These are phyloP conservation scores for Arthrinium phaeospermum DNA, from an alignment of 2,329 filamentous ascomycete genomes.

Conservation along the genomic window DNA sequence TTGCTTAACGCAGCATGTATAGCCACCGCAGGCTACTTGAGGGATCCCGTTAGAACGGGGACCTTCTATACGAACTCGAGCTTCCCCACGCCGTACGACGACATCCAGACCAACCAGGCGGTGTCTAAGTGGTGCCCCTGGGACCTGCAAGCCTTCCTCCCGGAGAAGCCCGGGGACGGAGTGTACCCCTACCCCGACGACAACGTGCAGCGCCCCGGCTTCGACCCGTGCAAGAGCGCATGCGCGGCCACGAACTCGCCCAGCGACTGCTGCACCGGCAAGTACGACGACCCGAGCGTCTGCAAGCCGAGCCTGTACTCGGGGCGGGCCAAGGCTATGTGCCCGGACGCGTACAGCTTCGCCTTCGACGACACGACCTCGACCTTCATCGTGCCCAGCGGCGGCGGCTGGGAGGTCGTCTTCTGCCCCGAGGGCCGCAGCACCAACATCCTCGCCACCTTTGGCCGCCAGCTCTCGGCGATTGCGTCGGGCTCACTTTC, in stretches of 20 bases:
- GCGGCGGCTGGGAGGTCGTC: slow-evolving; percentile 78
- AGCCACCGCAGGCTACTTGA: slow-evolving; percentile 68
- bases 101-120: slow-evolving; percentile 58
- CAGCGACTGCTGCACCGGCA: slow-evolving; percentile 77
- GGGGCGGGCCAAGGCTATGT: slow-evolving; percentile 72
- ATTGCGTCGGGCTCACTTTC: slow-evolving; percentile 51
- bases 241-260: slow-evolving; percentile 72
- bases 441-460: slow-evolving; percentile 62
- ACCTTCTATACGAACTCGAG: slow-evolving; percentile 67
- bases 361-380: slow-evolving; percentile 65
- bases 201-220: slow-evolving; percentile 70
- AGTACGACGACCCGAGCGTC: slow-evolving; percentile 63
- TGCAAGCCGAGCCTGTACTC: slow-evolving; percentile 75
- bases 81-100: slow-evolving; percentile 72
- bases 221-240: slow-evolving; percentile 79
- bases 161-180: slow-evolving; percentile 73
- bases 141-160: slow-evolving; percentile 73
- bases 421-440: slow-evolving; percentile 73
- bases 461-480: slow-evolving; percentile 54
- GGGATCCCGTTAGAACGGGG: slow-evolving; percentile 59
- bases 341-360: slow-evolving; percentile 85
- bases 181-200: slow-evolving; percentile 83
- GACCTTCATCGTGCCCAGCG: slow-evolving; percentile 67
- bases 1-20: slow-evolving; percentile 80
- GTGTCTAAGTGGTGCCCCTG: slow-evolving; percentile 80